Percentiles rank a stretch among this genome's conserved stretches.
phyloP scores from a whole-genome alignment of 768 basidiomycete genomes.

The Phaffia tasmanica region DNA sequence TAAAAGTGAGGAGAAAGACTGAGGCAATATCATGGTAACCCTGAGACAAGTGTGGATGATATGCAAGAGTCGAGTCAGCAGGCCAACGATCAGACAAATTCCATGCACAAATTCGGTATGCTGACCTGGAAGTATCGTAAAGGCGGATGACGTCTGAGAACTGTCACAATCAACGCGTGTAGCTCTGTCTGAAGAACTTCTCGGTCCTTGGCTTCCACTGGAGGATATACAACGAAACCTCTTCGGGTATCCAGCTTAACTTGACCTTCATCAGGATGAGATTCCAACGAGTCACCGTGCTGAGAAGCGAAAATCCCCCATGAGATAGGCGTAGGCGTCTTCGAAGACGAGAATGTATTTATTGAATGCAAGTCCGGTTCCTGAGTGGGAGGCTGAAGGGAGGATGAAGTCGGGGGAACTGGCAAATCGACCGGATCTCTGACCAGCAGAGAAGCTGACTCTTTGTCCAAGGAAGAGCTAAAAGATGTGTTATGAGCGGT shows the following conservation, averaged over 20 bases:
- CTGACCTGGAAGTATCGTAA: constrained; percentile 73
- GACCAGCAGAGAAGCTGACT: no score
- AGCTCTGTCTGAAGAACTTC: constrained; percentile 51
- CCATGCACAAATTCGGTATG: background rate
- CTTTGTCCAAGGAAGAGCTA: no score
- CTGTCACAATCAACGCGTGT: constrained; percentile 57
- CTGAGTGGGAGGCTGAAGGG: no score
- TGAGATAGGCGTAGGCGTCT: no score
- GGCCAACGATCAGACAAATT: background rate
- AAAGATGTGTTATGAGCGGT: no score
- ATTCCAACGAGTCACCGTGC: no score
- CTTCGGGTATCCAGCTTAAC: constrained; percentile 81
- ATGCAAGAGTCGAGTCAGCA: background rate
- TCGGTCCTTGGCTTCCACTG: constrained; percentile 39
- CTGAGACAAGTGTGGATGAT: constrained; percentile 37
- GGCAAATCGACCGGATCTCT: no score
- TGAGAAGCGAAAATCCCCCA: no score
- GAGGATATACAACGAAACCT: constrained; percentile 85
- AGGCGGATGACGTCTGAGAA: constrained; percentile 61
- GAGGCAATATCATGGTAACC: constrained; percentile 89
- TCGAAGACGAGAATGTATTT: no score
- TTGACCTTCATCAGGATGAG: constrained; percentile 61
- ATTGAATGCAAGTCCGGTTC: no score
- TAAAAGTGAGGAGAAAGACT: constrained; percentile 47
- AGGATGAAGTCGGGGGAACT: no score